Evolutionary conservation across 192 early-diverging fungal genomes (phyloP).

Genomic region (Lunasporangiospora selenospora): DNA sequence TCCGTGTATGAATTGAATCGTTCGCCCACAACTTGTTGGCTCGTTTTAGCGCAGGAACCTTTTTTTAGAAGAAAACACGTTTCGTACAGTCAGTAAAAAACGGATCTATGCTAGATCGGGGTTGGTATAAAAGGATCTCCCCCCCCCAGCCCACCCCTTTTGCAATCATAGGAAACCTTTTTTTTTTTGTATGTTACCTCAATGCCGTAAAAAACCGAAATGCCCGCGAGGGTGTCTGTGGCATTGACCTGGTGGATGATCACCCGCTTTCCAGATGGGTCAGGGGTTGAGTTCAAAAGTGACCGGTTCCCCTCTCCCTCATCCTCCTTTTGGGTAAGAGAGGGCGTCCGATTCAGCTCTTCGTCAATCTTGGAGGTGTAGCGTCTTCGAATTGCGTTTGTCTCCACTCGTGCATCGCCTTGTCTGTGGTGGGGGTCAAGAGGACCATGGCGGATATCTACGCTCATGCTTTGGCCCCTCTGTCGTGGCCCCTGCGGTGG

Average conservation of each 20-base stretch:
- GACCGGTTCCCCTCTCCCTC: too few species aligned
- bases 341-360: too few species aligned
- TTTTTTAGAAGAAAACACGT: not conserved
- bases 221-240: constrained; percentile 55
- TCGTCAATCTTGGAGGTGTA: too few species aligned
- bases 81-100: not conserved
- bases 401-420: too few species aligned
- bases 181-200: constrained; percentile 47
- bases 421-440: too few species aligned
- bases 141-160: too few species aligned
- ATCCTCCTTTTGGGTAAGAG: too few species aligned
- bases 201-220: constrained; percentile 58
- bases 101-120: not conserved
- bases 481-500: too few species aligned
- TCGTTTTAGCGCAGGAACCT: constrained; percentile 50
- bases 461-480: constrained; percentile 32
- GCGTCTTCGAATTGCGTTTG: too few species aligned
- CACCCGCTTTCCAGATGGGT: constrained; percentile 19
- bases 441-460: constrained; percentile 5
- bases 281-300: too few species aligned
- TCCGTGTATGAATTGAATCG: constrained; percentile 58
- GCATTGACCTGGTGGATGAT: constrained; percentile 51
- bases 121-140: not conserved
- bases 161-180: too few species aligned
- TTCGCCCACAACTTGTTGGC: constrained; percentile 60